Base-by-base conservation (phyloP, 768 basidiomycete genomes). In the Kwoniella bestiolae region DNA sequence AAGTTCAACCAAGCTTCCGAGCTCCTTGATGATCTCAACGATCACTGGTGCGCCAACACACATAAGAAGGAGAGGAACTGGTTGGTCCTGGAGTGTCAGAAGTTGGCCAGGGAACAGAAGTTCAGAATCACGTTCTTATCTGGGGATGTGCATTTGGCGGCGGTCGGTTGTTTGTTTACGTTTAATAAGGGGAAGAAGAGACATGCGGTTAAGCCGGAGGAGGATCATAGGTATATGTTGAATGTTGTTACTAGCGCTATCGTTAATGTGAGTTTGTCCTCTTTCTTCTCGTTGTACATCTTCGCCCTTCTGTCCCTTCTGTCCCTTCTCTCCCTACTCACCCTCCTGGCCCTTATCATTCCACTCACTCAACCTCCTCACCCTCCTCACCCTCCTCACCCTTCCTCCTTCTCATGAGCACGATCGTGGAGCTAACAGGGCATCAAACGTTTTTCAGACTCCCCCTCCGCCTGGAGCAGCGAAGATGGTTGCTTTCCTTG, bases 101-200 rank as follows among this genome's bases (percentile, higher is more conserved):
- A 84, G 23, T 84, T 92, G 67, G 90, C 94, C 0, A 79, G 82
- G 47, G 79, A 82, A 52, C 87, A 86, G 79, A 84, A 85, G 28
- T 79, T 90, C 31, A 87, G 96, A 28, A 84, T 99, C n/a, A 86
- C 89, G 0, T 94, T 94, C 80, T 75, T 98, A 18, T 90, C 89
- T 0, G 96, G 96, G 3, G 94, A 99, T 78, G 95, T 97, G 14
- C 95, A 97, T 76, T 91, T 91, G 71, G 91, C 91, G 0, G 90
- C 91, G 0, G 91, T 93, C 0, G 91, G 77, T n/a, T 71, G 77
- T 68, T 44, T 75, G 23, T 70, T 77, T 49, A 72, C 73, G 5
- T 67, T 68, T 31, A 66, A 65, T 49, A 61, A 69, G 59, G 55
- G 65, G 14, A 57, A 67, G 28, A 70, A 71, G 51, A 47, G 65